Percentiles rank a stretch among this genome's conserved stretches.
phyloP scores from a whole-genome alignment of 768 basidiomycete species.

The Xanthoconium stramineum region DNA sequence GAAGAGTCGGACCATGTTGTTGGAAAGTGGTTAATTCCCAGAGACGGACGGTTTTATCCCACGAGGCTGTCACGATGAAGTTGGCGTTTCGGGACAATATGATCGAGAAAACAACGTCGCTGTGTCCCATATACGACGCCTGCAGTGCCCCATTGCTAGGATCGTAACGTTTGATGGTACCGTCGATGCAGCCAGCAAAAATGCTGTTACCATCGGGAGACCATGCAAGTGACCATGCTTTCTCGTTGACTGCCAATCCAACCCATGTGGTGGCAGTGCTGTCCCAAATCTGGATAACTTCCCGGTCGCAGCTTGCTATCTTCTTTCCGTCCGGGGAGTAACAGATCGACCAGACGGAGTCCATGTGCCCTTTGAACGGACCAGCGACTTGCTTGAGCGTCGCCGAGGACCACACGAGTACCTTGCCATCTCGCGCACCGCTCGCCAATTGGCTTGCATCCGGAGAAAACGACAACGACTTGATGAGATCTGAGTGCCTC shows the following conservation, averaged over 20 bases:
- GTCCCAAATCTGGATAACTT: conserved; percentile 18
- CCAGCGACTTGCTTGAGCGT: conserved; percentile 5
- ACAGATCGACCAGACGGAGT: conserved; percentile 16
- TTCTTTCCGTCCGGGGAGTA: conserved; percentile 19
- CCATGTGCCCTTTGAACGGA: conserved; percentile 9
- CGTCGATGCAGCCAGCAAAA: conserved; percentile 18
- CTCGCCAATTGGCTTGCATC: conserved; percentile 15
- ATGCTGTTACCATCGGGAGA: conserved; percentile 10
- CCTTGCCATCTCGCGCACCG: conserved; percentile 16
- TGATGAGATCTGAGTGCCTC: conserved; percentile 5
- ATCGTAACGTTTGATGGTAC: conserved; percentile 14
- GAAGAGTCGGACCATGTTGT: conserved; percentile 16
- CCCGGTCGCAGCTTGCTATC: conserved; percentile 21
- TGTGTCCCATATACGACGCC: conserved; percentile 10
- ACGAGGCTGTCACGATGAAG: conserved; percentile 28
- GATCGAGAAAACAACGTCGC: conserved; percentile 20
- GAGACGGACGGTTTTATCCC: conserved; percentile 27
- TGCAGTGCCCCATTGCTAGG: not conserved
- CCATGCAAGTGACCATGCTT: conserved; percentile 25
- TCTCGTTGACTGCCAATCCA: not conserved
- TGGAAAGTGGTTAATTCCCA: conserved; percentile 23
- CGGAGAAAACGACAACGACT: conserved; percentile 19
- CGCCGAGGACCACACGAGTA: conserved; percentile 16
- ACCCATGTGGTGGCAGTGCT: not conserved
- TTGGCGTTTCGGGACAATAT: conserved; percentile 14